A percentile compares a stretch with the other conserved stretches of the same genome.
phyloP scores from a whole-genome alignment of 176 grass and related monocot genomes.

The Leersia perrieri region DNA sequence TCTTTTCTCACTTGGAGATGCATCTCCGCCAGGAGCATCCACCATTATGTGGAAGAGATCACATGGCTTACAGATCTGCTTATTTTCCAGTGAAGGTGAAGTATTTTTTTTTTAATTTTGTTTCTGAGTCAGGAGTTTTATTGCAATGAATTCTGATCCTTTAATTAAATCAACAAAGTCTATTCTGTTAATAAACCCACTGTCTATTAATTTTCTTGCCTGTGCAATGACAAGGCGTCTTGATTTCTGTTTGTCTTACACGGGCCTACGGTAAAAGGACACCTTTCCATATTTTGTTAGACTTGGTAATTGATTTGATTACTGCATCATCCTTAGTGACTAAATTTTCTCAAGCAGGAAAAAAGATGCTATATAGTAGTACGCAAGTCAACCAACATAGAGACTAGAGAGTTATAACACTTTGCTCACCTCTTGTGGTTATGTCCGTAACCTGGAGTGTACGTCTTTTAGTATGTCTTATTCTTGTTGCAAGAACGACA shows the following conservation, averaged over 20 bases:
- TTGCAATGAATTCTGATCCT: background rate
- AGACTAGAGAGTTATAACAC: background rate
- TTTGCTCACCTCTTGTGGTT: background rate
- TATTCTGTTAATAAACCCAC: background rate
- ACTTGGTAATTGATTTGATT: background rate
- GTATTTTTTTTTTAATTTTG: background rate
- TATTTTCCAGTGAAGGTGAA: conserved; percentile 99
- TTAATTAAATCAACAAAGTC: background rate
- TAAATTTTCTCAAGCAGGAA: background rate
- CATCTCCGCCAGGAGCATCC: conserved; percentile 98
- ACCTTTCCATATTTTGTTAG: background rate
- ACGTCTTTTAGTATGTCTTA: background rate
- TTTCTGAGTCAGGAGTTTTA: background rate
- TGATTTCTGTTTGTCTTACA: background rate
- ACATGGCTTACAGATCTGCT: conserved; percentile 92
- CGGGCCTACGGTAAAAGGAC: background rate
- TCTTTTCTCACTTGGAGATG: conserved; percentile 99
- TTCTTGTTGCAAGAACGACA: conserved; percentile 4
- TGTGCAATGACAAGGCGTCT: background rate
- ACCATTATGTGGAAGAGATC: conserved; percentile 95
- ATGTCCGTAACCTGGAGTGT: background rate
- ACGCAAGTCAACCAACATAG: background rate
- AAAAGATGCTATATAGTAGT: background rate
- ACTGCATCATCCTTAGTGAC: background rate
- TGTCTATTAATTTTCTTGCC: background rate